Evolutionary conservation across 257 asterid genomes (phyloP), one percentile per base, ranked within the genome.

Genomic region (Voacanga thouarsii): DNA sequence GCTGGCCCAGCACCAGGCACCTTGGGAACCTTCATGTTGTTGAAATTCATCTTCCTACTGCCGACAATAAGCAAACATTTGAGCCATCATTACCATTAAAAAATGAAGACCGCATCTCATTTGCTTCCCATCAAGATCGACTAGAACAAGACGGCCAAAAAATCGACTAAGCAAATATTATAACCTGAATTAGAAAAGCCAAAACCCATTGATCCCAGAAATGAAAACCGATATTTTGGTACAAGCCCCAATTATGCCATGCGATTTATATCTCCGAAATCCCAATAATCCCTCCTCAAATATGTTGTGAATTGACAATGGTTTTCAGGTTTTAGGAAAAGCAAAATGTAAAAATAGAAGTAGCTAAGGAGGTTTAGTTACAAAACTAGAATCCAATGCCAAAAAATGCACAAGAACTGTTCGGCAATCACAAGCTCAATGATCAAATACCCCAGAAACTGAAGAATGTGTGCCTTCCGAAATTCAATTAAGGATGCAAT

Each of bases 1-100:
- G 90, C 86, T 2, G 92, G 90, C 70, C 92, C 94, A 19, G 94
- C 96, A 70, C 89, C 81, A 61, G 97, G 94, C 89, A 93, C 84
- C 81, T 93, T 90, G 21, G 98, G 97, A 77, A 93, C 90, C 71
- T 91, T 93, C 75, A 90, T 85, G 75, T 85, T 90, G 79, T 86
- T 85, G 74, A 91, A 80, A 87, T 85, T 86, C 98, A 93, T 93
- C 83, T 83, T 87, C 72, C 55, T 59, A 51, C 57, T 45, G 24
- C 97, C 87, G 87, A 81, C 80, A 41, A 75, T 6, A 67, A 57
- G 64, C 79, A 47, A 67, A 67, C 14, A 71, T 53, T 39, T 68
- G 50, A 41, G 33, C 53, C 16, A 43, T 41, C 18, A 8, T 68
- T 67, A 18, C 3, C 14, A 19, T 23, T 43, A 23, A 57, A n/a